Conservation (phyloP, 139 green algal genomes). For the Coelastrella sp. region DNA sequence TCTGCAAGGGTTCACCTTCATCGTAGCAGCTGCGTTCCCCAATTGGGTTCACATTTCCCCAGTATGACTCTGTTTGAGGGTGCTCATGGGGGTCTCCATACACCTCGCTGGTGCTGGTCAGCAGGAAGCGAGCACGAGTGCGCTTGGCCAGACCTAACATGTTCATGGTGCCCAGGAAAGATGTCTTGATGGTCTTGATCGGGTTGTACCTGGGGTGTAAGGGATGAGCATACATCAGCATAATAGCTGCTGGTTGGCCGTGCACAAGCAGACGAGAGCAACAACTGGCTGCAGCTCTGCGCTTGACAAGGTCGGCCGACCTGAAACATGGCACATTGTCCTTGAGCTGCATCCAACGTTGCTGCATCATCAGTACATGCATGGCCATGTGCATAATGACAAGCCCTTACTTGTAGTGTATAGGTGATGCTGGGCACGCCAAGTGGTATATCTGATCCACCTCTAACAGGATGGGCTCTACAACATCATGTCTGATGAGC, state of each 20-base stretch:
- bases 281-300: too few relatives aligned
- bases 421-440: conserved; percentile 97
- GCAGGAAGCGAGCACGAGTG: conserved; percentile 91
- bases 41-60: conserved; percentile 99
- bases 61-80: conserved; percentile 98
- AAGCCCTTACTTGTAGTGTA: conserved; percentile 97
- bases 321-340: too few relatives aligned
- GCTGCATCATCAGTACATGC: background rate
- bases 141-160: conserved; percentile 99
- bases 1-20: conserved; percentile 73
- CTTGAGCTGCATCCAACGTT: background rate
- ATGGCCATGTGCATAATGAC: background rate
- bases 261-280: too few relatives aligned
- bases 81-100: conserved; percentile 99
- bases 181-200: conserved; percentile 99
- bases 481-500: conserved; percentile 97
- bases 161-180: conserved; percentile 98
- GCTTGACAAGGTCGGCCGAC: too few relatives aligned
- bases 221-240: background rate
- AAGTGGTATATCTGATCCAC: conserved; percentile 99
- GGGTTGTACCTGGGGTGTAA: conserved; percentile 92
- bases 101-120: conserved; percentile 95
- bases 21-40: conserved; percentile 99
- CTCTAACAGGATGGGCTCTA: conserved; percentile 95
- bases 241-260: too few relatives aligned